Evolutionary conservation across 2,329 filamentous ascomycete species (phyloP), one percentile per base, ranked within the genome.

Genomic region (Verticillium isaacii): DNA sequence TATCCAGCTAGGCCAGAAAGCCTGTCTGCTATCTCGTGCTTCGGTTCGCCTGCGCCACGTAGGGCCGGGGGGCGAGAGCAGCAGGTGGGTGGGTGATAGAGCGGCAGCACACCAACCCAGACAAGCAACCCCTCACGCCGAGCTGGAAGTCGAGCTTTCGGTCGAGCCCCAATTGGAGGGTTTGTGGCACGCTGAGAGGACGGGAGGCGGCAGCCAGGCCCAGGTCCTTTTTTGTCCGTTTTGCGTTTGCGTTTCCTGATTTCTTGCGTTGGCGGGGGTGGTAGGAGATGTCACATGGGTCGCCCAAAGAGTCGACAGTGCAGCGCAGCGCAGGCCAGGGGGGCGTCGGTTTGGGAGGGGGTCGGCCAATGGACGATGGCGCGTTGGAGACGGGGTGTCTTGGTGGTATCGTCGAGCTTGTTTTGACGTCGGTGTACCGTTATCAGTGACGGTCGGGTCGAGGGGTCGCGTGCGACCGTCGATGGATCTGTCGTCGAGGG

Each of bases 241-340:
- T 23, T 50, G n/a, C 45, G 45, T 50, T 50, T 50, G 45, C n/a
- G 45, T 50, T 50, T 50, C 45, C 19, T 50, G 45, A 11, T 50
- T 50, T 50, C 19, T 11, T 39, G 57, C 58, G 41, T 62, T 39
- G 61, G 60, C 64, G 64, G 59, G 59, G 63, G 59, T 56, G 63
- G 60, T 62, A 60, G 59, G 29, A 57, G 50, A 66, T 62, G 64
- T 66, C 63, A 66, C 64, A 65, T 66, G 64, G 60, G 63, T 61
- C 54, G 55, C 45, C 19, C 45, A 50, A 50, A 50, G 19, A 50
- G 45, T 50, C 45, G 45, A 50, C 23, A 50, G 45, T 50, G 45
- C 45, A 50, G 45, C 45, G 19, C 45, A 23, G 45, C 45, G 19
- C 45, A 50, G 19, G 45, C 45, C 45, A n/a, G 45, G 45, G 41